Evolutionary conservation across 495 filamentous ascomycete genomes (phyloP), one percentile per base, ranked within the genome.

Genomic region (Penicillium desertorum): DNA sequence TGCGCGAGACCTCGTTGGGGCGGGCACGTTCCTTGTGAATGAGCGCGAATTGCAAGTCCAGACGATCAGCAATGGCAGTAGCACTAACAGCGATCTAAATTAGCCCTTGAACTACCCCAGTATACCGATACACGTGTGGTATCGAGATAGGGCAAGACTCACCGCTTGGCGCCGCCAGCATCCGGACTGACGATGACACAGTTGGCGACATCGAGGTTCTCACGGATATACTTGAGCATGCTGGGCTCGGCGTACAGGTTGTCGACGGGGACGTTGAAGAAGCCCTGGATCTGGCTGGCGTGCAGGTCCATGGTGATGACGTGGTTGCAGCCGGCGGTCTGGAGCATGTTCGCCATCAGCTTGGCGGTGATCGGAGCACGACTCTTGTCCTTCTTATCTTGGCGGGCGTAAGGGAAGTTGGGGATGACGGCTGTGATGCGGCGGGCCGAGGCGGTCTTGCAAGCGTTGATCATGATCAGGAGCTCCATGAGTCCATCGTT

Each of bases 401-500:
- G 94, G 27, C 94, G 90, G n/a, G 93, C 93, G 66, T 98, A 96
- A 27, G 92, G 93, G 78, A 96, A 98, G 76, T 98, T 97, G 58
- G 94, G 94, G 49, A 96, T 90, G 54, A 92, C 85, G 59, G 89
- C 89, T 20, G 91, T 97, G 75, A 98, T 96, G 58, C 91, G 86
- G 58, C 92, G 84, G 5, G 92, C 92, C n/a, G 87, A 92, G 36
- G 94, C 95, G 22, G 94, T 97, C 64, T 96, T 93, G 82, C 94
- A 98, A 51, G 94, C 94, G 69, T 96, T 96, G 79, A 98, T 96
- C 86, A 98, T 96, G 73, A 98, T 98, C 34, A 98, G 82, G 45
- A 98, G 85, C 76, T 98, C 94, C 94, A 98, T 98, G 51, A 98
- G 81, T 45, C 91, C 94, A 70, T 98, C 95, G 75, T 98, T 98